phyloP scores from a whole-genome alignment of 306 rosid genomes.

The Glycine soja region DNA sequence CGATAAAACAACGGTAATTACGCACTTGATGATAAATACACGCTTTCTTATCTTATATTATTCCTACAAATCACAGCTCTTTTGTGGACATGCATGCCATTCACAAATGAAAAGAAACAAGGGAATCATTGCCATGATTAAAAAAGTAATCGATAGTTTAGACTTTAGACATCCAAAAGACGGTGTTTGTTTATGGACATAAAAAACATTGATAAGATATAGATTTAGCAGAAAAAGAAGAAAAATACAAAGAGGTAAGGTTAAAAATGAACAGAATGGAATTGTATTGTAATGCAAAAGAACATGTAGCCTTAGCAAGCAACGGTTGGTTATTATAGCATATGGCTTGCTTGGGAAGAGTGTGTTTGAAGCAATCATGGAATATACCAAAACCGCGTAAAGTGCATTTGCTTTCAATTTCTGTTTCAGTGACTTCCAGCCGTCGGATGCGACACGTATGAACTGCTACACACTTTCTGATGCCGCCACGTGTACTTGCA shows the following conservation, averaged over 20 bases:
- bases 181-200: background rate
- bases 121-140: slow-evolving; percentile 15
- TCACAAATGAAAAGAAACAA: background rate
- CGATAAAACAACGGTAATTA: background rate
- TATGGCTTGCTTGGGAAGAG: slow-evolving; percentile 29
- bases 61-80: background rate
- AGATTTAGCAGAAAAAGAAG: slow-evolving; percentile 13
- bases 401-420: slow-evolving; percentile 62
- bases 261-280: background rate
- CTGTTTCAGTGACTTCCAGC: slow-evolving; percentile 34
- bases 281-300: slow-evolving; percentile 18
- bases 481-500: slow-evolving; percentile 43
- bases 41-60: slow-evolving; percentile 19
- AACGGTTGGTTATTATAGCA: background rate
- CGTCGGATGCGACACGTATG: slow-evolving; percentile 57
- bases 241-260: background rate
- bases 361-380: slow-evolving; percentile 57
- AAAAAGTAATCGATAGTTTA: slow-evolving; percentile 12
- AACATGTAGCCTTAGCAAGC: background rate
- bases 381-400: slow-evolving; percentile 84
- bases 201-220: background rate
- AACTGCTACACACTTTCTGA: background rate
- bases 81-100: slow-evolving; percentile 2
- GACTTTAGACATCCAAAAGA: too few relatives aligned
- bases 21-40: background rate